Base-by-base conservation (phyloP, 345 rosid species). In the Capsella bursapastoris region DNA sequence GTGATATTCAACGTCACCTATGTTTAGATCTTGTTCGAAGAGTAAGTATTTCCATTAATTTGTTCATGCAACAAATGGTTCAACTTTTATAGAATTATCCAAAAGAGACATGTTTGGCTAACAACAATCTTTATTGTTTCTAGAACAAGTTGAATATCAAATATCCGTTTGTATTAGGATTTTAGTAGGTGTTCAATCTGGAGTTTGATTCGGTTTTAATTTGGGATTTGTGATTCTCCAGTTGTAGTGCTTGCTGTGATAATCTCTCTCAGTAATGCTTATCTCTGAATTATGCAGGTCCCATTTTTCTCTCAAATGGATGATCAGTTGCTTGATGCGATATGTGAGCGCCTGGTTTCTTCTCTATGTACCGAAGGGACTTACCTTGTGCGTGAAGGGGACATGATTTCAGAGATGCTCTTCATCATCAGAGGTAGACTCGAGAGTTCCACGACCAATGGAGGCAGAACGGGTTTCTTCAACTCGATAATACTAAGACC, bases 221-320 rank as follows among this genome's bases (percentile, higher is more conserved):
- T 41, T 41, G 31, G 8, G 32, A 59, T 18, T 38, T 60, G 16
- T 3, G 29, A 4, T 18, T 37, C 18, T 40, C 13, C n/a, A 2
- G 9, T 28, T 53, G 37, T 53, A 6, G 51, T 27, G 37, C 14
- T 63, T 8, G 25, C 9, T 28, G 53, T 4, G 16, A 8, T 28
- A 43, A 0, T 28, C 14, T 47, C 6, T 31, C 31, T 15, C 44
- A 6, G 1, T 34, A 64, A 10, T 32, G 10, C 14, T 15, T 6
- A 29, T 48, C 37, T 41, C 47, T 53, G 62, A 60, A 60, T 45
- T 11, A 53, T 78, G 75, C 79, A 95, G 97, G 97, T 95, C 13
- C 93, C 93, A 14, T 92, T 95, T 73, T 95, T 95, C 87, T 84
- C 97, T 1, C 97, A 92, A 68, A 92, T 95, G 99, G 99, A 95